Percentiles rank a stretch among this genome's conserved stretches.
These are phyloP conservation scores for Fusarium foetens DNA, from an alignment of 2,329 filamentous ascomycete genomes.

Conservation along the genomic window DNA sequence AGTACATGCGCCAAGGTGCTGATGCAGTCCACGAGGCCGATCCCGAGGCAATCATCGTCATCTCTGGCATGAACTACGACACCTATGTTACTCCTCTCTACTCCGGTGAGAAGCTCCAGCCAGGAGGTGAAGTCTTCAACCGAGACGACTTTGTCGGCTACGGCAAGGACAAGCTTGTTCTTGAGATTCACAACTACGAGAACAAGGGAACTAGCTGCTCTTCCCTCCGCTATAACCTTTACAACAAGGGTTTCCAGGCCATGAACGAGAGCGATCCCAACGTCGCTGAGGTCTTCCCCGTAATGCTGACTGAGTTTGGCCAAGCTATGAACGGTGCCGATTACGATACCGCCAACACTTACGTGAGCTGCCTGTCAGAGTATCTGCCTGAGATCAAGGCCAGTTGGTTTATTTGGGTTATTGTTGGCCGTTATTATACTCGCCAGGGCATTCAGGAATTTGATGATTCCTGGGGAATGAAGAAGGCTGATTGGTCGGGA, in stretches of 20 bases:
- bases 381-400: conserved; percentile 60
- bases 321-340: conserved; percentile 60
- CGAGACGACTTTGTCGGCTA: conserved; percentile 60
- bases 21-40: conserved; percentile 62
- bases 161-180: conserved; percentile 62
- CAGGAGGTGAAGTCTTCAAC: conserved; percentile 57
- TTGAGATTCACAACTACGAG: conserved; percentile 71
- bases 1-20: conserved; percentile 59
- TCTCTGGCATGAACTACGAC: conserved; percentile 68
- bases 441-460: conserved; percentile 62
- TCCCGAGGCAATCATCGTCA: conserved; percentile 64
- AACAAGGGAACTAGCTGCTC: conserved; percentile 60
- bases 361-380: conserved; percentile 61
- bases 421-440: conserved; percentile 68
- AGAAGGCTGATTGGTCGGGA: conserved; percentile 63
- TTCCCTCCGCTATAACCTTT: conserved; percentile 57
- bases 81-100: conserved; percentile 64
- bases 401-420: conserved; percentile 68
- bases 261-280: conserved; percentile 52
- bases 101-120: conserved; percentile 58
- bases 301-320: conserved; percentile 65
- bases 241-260: conserved; percentile 64
- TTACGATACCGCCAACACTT: conserved; percentile 55
- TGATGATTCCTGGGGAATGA: conserved; percentile 67
- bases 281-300: conserved; percentile 49